Conservation (phyloP, 2,329 filamentous ascomycete species). For the Colletotrichum phormii region DNA sequence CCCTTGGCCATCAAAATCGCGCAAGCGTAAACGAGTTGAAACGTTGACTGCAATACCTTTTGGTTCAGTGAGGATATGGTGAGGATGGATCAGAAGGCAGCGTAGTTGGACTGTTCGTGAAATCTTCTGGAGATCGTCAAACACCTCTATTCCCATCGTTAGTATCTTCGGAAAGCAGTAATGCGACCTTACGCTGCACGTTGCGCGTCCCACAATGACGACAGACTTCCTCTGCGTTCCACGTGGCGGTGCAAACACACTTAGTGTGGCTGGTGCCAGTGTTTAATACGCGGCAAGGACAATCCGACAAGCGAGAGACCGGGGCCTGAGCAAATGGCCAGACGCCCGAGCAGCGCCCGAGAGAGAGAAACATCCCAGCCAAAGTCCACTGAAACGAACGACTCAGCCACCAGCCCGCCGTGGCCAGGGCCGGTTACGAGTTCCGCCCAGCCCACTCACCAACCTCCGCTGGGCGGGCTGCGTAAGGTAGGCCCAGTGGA, state of each 20-base stretch:
- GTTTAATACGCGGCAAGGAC: not conserved
- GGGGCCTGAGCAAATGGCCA: slow-evolving; percentile 7
- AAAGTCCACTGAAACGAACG: slow-evolving; percentile 32
- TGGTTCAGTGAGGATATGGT: not conserved
- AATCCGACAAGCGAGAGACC: slow-evolving; percentile 1
- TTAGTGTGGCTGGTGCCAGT: slow-evolving; percentile 21
- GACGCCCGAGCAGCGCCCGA: slow-evolving; percentile 32
- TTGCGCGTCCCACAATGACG: slow-evolving; percentile 35
- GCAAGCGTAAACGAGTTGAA: not conserved
- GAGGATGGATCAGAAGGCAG: not conserved
- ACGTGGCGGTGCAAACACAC: slow-evolving; percentile 29
- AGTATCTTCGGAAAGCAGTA: not conserved
- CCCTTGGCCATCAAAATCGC: not conserved
- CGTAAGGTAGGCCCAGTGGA: not conserved
- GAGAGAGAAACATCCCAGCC: slow-evolving; percentile 24
- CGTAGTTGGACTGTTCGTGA: not conserved
- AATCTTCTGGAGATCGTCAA: not conserved
- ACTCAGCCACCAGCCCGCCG: slow-evolving; percentile 35
- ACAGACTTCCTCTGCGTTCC: slow-evolving; percentile 31
- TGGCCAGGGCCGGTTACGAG: slow-evolving; percentile 30
- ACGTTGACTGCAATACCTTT: not conserved
- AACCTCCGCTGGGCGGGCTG: slow-evolving; percentile 18
- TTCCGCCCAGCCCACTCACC: not conserved
- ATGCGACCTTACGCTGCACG: slow-evolving; percentile 1
- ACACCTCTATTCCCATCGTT: not conserved